These are phyloP conservation scores for Monascus ruber DNA, from an alignment of 2,329 filamentous ascomycete species.

Conservation along the genomic window DNA sequence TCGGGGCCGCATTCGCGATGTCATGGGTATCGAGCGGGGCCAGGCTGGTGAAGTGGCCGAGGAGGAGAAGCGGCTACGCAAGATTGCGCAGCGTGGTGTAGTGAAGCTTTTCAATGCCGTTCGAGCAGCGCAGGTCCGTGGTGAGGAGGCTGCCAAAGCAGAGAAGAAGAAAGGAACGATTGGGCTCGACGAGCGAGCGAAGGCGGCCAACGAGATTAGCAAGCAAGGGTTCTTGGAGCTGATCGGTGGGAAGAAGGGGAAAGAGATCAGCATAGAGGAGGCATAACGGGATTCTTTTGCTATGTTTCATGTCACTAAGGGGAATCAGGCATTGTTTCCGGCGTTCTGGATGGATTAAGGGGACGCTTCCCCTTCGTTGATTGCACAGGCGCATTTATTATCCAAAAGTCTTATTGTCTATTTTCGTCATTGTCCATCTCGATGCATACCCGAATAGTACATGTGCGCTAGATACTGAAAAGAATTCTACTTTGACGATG, in stretches of 20 bases:
- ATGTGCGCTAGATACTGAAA: not conserved
- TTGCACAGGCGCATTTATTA: slow-evolving; percentile 1
- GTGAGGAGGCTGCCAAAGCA: slow-evolving; percentile 58
- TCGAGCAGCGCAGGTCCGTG: slow-evolving; percentile 80
- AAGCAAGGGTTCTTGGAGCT: slow-evolving; percentile 93
- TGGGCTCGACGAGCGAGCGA: slow-evolving; percentile 67
- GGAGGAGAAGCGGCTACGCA: slow-evolving; percentile 67
- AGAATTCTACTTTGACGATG: not conserved
- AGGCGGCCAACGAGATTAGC: slow-evolving; percentile 89
- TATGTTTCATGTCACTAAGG: not conserved
- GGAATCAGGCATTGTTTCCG: not conserved
- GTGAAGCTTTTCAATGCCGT: slow-evolving; percentile 96
- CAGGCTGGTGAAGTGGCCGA: slow-evolving; percentile 47
- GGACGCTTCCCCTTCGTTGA: no score
- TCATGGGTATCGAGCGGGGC: slow-evolving; percentile 53
- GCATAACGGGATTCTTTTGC: slow-evolving; percentile 18
- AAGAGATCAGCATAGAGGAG: slow-evolving; percentile 34
- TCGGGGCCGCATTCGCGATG: slow-evolving; percentile 79
- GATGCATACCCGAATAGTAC: not conserved
- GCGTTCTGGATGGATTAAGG: not conserved
- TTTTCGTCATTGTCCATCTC: not conserved
- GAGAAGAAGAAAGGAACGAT: slow-evolving; percentile 61
- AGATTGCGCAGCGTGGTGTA: slow-evolving; percentile 85
- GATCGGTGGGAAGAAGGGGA: slow-evolving; percentile 53
- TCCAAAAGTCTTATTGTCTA: slow-evolving; percentile 6